Evolutionary conservation across 306 rosid genomes (phyloP).

Genomic region (Castanospermum australe): DNA sequence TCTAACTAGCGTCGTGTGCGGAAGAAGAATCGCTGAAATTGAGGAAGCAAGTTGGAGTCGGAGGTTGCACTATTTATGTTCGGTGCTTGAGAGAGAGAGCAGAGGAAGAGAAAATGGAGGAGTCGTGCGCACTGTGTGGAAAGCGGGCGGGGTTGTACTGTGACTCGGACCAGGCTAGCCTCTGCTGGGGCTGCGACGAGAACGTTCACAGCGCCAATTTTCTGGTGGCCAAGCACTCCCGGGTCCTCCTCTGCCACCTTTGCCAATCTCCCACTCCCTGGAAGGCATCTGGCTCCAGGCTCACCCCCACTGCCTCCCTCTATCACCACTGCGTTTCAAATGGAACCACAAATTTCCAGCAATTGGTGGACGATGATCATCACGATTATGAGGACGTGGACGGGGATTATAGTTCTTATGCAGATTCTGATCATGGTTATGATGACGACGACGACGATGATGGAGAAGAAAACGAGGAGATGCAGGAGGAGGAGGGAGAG

Average conservation of each 20-base stretch:
- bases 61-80: neutral
- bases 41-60: neutral
- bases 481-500: slow-evolving; percentile 36
- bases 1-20: too few species aligned
- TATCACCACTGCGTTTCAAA: slow-evolving; percentile 36
- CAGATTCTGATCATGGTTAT: neutral
- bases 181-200: slow-evolving; percentile 77
- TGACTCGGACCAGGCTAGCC: slow-evolving; percentile 64
- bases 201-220: slow-evolving; percentile 73
- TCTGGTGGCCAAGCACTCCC: slow-evolving; percentile 53
- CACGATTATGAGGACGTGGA: slow-evolving; percentile 1
- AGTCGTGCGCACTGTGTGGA: slow-evolving; percentile 57
- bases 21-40: neutral
- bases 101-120: slow-evolving; percentile 28
- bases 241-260: slow-evolving; percentile 55
- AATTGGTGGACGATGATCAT: neutral
- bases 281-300: slow-evolving; percentile 61
- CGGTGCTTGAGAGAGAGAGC: neutral
- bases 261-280: slow-evolving; percentile 64
- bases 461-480: neutral
- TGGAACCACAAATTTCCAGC: neutral
- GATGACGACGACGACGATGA: neutral
- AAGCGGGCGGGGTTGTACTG: slow-evolving; percentile 54
- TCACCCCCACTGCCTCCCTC: slow-evolving; percentile 50
- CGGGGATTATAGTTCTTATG: neutral